Base-by-base conservation (phyloP, 768 basidiomycete genomes). In the Phlebiopsis flavidoalba region DNA sequence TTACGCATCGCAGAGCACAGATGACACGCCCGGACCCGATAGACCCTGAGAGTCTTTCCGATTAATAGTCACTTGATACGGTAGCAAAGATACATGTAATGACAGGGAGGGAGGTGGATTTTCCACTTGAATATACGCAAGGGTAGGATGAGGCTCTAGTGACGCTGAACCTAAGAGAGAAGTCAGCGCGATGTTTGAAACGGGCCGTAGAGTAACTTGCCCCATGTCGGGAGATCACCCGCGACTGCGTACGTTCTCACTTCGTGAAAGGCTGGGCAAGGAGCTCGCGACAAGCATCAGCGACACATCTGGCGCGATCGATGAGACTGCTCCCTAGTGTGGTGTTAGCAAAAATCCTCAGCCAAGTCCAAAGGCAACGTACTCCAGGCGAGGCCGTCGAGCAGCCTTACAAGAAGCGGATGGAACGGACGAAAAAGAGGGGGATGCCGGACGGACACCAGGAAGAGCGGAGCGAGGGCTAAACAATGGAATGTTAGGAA, bases 321-420 rank as follows among this genome's bases (percentile, higher is more conserved):
- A 33, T 21, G 37, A 36, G 12, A 37, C n/a, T 37, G 15, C 36
- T 19, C 54, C n/a, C 36, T 52, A 33, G 21, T 26, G 15, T 7
- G 48, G 14, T 7, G 53, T 15, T 37, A 35, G 6, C 17, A 43
- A 17, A 5, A 4, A 46, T 14, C 19, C 21, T 49, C 11, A 12
- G 33, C 14, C 24, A 59, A 52, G 5, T 51, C 5, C 12, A 26
- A 1, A 10, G 35, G 2, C 36, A 21, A 65, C 66, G n/a, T 50
- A 72, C 74, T 69, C 66, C 61, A 61, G 62, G 51, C 67, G 74
- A 75, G 73, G 66, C 73, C 73, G 64, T 67, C 73, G 64, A 61
- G 69, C 73, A 73, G 69, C 72, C 74, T 73, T 73, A 75, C 72
- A 75, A 72, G 73, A 75, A 75, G 74, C 73, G 65, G 71, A 75